Conservation (phyloP, 2,329 filamentous ascomycete genomes). For the Epicoccum sorghinum region DNA sequence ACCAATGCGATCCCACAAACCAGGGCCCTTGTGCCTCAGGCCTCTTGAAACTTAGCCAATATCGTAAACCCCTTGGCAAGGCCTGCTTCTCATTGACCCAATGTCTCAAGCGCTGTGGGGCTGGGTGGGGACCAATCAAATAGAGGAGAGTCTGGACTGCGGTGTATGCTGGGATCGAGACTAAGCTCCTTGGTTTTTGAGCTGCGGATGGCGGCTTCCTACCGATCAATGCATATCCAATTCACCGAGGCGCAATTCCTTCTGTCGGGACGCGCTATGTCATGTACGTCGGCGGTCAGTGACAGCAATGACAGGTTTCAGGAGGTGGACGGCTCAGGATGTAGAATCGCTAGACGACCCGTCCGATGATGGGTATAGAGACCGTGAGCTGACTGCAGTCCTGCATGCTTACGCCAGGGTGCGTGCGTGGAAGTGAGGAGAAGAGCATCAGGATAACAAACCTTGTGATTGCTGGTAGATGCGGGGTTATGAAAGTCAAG, state of each 20-base stretch:
- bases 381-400: conserved; percentile 12
- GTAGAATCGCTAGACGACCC: background rate
- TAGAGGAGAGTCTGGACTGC: conserved; percentile 9
- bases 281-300: background rate
- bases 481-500: conserved; percentile 8
- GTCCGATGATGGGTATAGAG: background rate
- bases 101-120: conserved; percentile 13
- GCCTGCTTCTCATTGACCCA: conserved; percentile 7
- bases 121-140: conserved; percentile 13
- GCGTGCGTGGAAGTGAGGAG: conserved; percentile 3
- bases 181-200: conserved; percentile 3
- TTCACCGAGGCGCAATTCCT: background rate
- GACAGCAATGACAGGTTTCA: background rate
- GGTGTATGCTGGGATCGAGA: background rate
- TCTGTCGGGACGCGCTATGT: background rate
- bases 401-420: background rate
- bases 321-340: background rate
- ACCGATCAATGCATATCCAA: conserved; percentile 11
- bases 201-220: conserved; percentile 9
- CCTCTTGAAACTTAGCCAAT: conserved; percentile 6
- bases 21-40: background rate
- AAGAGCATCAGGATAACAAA: conserved; percentile 2
- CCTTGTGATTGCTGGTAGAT: conserved; percentile 4
- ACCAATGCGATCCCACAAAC: background rate
- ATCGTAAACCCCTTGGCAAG: conserved; percentile 4